phyloP scores from a whole-genome alignment of 75 land plant genomes.

The Adiantum capillusveneris region DNA sequence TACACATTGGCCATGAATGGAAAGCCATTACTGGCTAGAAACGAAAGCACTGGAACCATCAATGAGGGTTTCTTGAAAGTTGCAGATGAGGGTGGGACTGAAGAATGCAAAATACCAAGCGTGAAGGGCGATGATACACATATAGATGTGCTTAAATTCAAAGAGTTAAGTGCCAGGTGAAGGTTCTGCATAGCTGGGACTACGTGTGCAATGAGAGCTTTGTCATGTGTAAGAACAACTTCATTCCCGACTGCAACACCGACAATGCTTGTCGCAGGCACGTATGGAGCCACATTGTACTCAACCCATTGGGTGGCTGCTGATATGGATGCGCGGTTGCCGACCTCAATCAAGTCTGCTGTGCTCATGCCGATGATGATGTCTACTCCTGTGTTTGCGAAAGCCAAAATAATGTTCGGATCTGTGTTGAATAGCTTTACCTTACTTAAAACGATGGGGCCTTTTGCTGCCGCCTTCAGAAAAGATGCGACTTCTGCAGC shows the following conservation, averaged over 20 bases:
- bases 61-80: conserved; percentile 3
- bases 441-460: conserved; percentile 11
- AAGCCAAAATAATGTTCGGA: conserved; percentile 19
- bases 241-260: conserved; percentile 51
- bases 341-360: background rate
- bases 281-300: conserved; percentile 29
- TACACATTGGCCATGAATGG: conserved; percentile 45
- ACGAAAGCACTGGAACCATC: conserved; percentile 14
- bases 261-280: conserved; percentile 33
- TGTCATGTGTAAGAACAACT: conserved; percentile 43
- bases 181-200: conserved; percentile 84
- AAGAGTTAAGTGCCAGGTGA: conserved; percentile 40
- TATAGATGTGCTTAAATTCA: conserved; percentile 24
- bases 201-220: conserved; percentile 33
- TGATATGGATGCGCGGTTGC: background rate
- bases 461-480: background rate
- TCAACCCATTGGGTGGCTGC: conserved; percentile 45
- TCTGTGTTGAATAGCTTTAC: conserved; percentile 40
- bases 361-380: background rate
- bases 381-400: conserved; percentile 27
- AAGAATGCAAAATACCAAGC: background rate
- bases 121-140: conserved; percentile 9
- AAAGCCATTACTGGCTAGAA: conserved; percentile 4
- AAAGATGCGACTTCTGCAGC: conserved; percentile 17
- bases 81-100: conserved; percentile 12